phyloP scores from a whole-genome alignment of 768 basidiomycete species.

The Panellus pusillus region DNA sequence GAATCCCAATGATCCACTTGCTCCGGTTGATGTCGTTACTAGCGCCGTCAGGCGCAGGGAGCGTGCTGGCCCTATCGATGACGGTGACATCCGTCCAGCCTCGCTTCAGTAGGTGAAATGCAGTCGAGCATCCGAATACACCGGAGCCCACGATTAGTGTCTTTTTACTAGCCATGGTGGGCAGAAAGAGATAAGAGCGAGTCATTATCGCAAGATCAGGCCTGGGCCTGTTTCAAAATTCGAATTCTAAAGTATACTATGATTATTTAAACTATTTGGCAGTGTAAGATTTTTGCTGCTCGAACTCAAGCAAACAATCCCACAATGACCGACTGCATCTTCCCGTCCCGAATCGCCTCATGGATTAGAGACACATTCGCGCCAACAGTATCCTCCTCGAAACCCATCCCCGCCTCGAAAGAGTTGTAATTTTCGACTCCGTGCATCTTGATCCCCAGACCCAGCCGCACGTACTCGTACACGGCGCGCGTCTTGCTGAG shows the following conservation, averaged over 20 bases:
- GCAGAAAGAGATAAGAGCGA: slow-evolving; percentile 11
- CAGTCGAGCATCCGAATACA: slow-evolving; percentile 86
- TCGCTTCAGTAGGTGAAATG: slow-evolving; percentile 69
- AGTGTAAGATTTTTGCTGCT: background rate
- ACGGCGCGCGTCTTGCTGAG: slow-evolving; percentile 69
- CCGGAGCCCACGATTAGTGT: slow-evolving; percentile 80
- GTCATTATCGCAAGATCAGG: too few species aligned
- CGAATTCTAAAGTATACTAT: background rate
- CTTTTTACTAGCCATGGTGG: slow-evolving; percentile 29
- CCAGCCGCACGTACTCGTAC: slow-evolving; percentile 75
- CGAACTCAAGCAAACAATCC: slow-evolving; percentile 35
- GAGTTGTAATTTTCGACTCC: slow-evolving; percentile 68
- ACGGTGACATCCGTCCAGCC: slow-evolving; percentile 73
- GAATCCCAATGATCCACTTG: slow-evolving; percentile 21
- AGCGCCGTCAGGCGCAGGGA: slow-evolving; percentile 86
- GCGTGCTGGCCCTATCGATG: slow-evolving; percentile 63
- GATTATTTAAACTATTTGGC: background rate
- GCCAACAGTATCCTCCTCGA: slow-evolving; percentile 69
- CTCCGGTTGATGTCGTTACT: slow-evolving; percentile 56
- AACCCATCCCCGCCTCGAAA: slow-evolving; percentile 63
- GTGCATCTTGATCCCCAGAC: slow-evolving; percentile 78
- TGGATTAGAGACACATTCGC: slow-evolving; percentile 73
- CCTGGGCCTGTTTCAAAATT: too few species aligned
- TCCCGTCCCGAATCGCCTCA: slow-evolving; percentile 64
- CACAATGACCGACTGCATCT: slow-evolving; percentile 46